phyloP scores from a whole-genome alignment of 495 filamentous ascomycete species.

The Rostrohypoxylon terebratum region DNA sequence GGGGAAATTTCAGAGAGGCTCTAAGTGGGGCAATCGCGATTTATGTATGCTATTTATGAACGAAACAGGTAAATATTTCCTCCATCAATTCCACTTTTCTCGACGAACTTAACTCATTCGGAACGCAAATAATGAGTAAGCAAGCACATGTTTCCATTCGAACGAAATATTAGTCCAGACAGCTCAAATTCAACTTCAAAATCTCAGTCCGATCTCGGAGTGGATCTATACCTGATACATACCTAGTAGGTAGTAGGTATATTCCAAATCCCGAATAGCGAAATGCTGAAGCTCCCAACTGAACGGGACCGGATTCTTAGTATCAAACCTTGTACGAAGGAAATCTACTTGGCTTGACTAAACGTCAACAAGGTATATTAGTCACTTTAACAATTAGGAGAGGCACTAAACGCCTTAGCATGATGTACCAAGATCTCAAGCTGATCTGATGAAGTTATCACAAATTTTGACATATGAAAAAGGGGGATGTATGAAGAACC shows the following conservation, averaged over 20 bases:
- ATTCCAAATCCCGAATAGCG: neutral
- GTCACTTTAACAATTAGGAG: neutral
- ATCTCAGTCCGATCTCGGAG: conserved; percentile 21
- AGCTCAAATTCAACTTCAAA: neutral
- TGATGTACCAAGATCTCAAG: neutral
- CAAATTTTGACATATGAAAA: neutral
- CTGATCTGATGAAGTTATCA: neutral
- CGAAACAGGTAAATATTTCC: conserved; percentile 3
- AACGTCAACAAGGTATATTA: neutral
- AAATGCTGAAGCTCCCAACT: conserved; percentile 1
- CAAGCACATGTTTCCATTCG: conserved; percentile 1
- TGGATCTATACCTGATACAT: too few species aligned
- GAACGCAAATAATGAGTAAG: conserved; percentile 17
- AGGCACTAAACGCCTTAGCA: neutral
- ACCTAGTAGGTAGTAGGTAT: too few species aligned
- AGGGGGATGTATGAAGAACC: too few species aligned
- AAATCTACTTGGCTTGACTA: neutral
- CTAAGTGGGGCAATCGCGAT: conserved; percentile 7
- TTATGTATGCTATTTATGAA: conserved; percentile 10
- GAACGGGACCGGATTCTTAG: neutral
- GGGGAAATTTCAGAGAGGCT: conserved; percentile 13
- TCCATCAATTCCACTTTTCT: neutral
- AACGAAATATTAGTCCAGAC: neutral
- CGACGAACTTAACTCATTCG: neutral
- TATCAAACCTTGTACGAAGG: conserved; percentile 4